Conservation (phyloP, 805 yeast species). For the Candida manassasensis region DNA sequence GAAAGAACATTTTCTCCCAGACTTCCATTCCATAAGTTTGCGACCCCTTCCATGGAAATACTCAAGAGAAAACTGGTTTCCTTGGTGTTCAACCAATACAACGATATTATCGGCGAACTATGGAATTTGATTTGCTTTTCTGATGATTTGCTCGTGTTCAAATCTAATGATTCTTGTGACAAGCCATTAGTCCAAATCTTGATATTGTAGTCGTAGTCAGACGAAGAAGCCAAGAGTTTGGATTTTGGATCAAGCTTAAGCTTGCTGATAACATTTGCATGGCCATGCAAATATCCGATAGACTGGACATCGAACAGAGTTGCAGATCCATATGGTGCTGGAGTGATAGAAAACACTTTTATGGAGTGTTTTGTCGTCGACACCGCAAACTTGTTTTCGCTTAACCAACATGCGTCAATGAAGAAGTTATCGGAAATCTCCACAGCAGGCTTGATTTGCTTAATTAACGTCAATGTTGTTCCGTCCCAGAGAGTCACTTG, state of each 20-base stretch:
- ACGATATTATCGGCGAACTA: conserved; percentile 50
- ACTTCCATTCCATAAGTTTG: conserved; percentile 61
- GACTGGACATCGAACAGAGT: conserved; percentile 15
- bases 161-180: conserved; percentile 42
- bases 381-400: conserved; percentile 61
- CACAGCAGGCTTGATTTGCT: conserved; percentile 18
- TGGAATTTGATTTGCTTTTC: conserved; percentile 28
- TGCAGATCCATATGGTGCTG: conserved; percentile 8
- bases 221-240: conserved; percentile 63
- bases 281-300: conserved; percentile 49
- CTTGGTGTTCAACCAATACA: conserved; percentile 48
- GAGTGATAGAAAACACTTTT: conserved; percentile 44
- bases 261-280: conserved; percentile 52
- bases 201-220: conserved; percentile 65
- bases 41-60: conserved; percentile 66
- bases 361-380: conserved; percentile 57
- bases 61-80: conserved; percentile 34
- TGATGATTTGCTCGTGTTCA: conserved; percentile 15
- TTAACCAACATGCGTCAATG: conserved; percentile 71
- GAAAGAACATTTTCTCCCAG: conserved; percentile 36
- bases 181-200: conserved; percentile 73
- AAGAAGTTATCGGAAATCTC: neutral
- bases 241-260: conserved; percentile 49
- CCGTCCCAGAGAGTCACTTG: conserved; percentile 62
- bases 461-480: conserved; percentile 29